A percentile compares a stretch with the other conserved stretches of the same genome.
Conservation (phyloP, 2,329 filamentous ascomycete genomes). For the Fonsecaea pedrosoi region DNA sequence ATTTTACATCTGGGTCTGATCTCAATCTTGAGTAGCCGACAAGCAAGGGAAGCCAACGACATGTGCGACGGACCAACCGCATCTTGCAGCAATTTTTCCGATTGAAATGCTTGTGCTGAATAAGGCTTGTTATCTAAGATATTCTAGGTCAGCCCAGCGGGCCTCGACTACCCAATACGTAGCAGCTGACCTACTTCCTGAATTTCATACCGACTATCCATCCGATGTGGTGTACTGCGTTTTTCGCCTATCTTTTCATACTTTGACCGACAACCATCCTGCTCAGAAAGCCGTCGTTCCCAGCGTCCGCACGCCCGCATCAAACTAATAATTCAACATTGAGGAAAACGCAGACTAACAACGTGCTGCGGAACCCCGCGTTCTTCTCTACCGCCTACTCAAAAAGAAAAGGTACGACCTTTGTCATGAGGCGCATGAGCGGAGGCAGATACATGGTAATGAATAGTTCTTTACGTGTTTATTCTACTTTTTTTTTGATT, state of each 20-base stretch:
- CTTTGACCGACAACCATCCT: background rate
- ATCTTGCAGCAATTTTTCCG: background rate
- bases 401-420: background rate
- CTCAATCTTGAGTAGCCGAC: background rate
- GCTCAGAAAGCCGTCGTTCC: background rate
- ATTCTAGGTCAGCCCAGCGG: constrained; percentile 1
- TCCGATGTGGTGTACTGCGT: background rate
- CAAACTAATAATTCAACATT: background rate
- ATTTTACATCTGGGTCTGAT: background rate
- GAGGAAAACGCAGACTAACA: background rate
- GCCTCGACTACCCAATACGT: background rate
- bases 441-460: background rate
- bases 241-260: background rate
- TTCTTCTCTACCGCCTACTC: background rate
- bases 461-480: background rate
- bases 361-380: background rate
- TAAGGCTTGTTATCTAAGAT: constrained; percentile 11
- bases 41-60: background rate
- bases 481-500: background rate
- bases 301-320: background rate
- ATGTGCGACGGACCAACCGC: background rate
- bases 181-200: background rate
- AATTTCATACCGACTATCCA: background rate
- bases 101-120: constrained; percentile 4
- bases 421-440: background rate